Percentiles rank a stretch among this genome's conserved stretches.
Conservation (phyloP, 2,329 filamentous ascomycete species). For the Penicillium sp. region DNA sequence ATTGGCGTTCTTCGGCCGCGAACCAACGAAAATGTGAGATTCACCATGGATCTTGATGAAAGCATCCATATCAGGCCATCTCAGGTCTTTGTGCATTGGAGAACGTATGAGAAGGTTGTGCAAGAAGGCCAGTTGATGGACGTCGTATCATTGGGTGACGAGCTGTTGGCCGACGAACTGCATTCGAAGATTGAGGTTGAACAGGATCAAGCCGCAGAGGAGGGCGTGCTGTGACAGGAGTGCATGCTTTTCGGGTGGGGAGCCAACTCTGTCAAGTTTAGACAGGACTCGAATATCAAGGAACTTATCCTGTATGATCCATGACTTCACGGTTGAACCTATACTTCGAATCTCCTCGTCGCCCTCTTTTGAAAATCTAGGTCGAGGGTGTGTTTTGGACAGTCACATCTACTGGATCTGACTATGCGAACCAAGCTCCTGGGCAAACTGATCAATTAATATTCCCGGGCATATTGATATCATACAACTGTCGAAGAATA, state of each 20-base stretch:
- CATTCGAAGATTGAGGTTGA: slow-evolving; percentile 27
- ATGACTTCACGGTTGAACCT: slow-evolving; percentile 9
- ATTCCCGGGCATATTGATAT: slow-evolving; percentile 8
- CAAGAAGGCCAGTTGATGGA: slow-evolving; percentile 29
- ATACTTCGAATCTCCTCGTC: slow-evolving; percentile 21
- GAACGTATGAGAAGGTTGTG: slow-evolving; percentile 23
- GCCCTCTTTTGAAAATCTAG: slow-evolving; percentile 25
- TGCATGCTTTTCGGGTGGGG: slow-evolving; percentile 18
- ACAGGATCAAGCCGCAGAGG: slow-evolving; percentile 23
- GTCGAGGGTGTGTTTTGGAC: slow-evolving; percentile 16
- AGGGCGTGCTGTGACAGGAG: slow-evolving; percentile 25
- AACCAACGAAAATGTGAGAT: slow-evolving; percentile 28
- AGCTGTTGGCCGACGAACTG: slow-evolving; percentile 24
- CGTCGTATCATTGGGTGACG: slow-evolving; percentile 27
- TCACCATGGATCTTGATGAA: slow-evolving; percentile 31
- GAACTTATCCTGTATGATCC: slow-evolving; percentile 21
- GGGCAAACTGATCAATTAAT: too few species aligned
- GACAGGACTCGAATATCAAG: slow-evolving; percentile 7
- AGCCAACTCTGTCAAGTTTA: neutral
- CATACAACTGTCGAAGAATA: slow-evolving; percentile 14
- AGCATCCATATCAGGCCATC: slow-evolving; percentile 29
- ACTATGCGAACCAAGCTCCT: too few species aligned
- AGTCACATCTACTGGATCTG: too few species aligned
- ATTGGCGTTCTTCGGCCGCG: slow-evolving; percentile 23
- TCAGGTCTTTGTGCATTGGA: slow-evolving; percentile 14